Percentiles rank a stretch among this genome's conserved stretches.
Conservation (phyloP, 352 stramenopile species). For the Phytophthora cajani region DNA sequence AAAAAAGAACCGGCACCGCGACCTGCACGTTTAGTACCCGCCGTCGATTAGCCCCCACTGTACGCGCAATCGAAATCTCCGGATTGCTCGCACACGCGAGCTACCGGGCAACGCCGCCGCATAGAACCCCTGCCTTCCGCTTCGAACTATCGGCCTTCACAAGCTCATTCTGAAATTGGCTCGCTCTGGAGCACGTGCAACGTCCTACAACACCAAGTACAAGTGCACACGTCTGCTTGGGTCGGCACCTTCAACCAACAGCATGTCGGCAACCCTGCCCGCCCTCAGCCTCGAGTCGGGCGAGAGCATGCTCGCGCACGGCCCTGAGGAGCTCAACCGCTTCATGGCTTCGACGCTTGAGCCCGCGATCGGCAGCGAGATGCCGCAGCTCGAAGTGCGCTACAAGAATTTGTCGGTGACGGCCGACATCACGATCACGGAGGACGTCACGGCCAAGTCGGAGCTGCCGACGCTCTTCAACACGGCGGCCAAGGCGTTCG, state of each 20-base stretch:
- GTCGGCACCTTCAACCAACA: neutral
- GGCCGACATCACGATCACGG: constrained; percentile 37
- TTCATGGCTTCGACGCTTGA: constrained; percentile 40
- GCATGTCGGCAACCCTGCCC: constrained; percentile 9
- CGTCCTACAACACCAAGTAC: neutral
- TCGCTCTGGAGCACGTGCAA: constrained; percentile 15
- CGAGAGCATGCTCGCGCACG: constrained; percentile 21
- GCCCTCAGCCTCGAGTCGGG: constrained; percentile 20
- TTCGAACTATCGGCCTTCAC: neutral
- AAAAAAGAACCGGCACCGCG: neutral
- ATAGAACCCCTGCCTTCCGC: neutral
- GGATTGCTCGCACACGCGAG: constrained; percentile 14
- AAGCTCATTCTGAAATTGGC: constrained; percentile 20
- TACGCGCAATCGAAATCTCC: neutral
- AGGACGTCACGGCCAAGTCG: constrained; percentile 23
- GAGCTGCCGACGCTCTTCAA: constrained; percentile 48
- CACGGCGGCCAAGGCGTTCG: constrained; percentile 24
- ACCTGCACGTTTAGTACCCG: neutral
- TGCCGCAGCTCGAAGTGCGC: constrained; percentile 60
- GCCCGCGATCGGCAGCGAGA: constrained; percentile 35
- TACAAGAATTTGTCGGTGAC: constrained; percentile 54
- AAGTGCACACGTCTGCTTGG: neutral
- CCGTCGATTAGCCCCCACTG: neutral
- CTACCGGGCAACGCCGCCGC: neutral
- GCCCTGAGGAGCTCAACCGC: constrained; percentile 32